Conservation (phyloP, 768 basidiomycete species). For the Leccinum ochraceum region DNA sequence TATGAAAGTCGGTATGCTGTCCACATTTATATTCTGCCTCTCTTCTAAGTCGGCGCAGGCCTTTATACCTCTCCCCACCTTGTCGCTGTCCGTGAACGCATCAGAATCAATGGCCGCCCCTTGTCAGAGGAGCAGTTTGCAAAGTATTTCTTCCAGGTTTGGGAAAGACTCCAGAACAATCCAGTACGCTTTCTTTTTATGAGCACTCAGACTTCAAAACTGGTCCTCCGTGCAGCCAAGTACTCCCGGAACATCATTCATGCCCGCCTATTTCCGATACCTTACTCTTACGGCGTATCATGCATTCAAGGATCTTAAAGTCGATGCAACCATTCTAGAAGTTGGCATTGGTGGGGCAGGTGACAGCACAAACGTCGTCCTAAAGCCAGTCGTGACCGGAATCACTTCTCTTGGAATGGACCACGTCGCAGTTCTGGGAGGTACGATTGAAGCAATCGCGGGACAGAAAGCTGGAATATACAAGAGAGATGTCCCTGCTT, state of each 20-base stretch:
- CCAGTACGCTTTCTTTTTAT: conserved; percentile 42
- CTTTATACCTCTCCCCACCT: conserved; percentile 97
- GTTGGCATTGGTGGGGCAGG: conserved; percentile 94
- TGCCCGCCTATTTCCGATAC: conserved; percentile 94
- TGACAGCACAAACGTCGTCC: conserved; percentile 96
- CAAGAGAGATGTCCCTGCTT: conserved; percentile 88
- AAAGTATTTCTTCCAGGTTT: conserved; percentile 93
- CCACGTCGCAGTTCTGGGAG: conserved; percentile 84
- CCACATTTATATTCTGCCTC: neutral
- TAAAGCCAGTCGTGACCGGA: conserved; percentile 86
- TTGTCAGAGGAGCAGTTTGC: conserved; percentile 88
- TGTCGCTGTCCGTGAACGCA: conserved; percentile 92
- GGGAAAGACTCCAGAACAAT: conserved; percentile 79
- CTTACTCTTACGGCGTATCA: conserved; percentile 92
- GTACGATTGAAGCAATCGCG: conserved; percentile 86
- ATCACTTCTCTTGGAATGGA: conserved; percentile 91
- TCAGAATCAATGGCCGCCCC: conserved; percentile 89
- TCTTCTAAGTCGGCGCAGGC: conserved; percentile 45
- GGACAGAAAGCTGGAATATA: conserved; percentile 97
- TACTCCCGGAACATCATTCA: conserved; percentile 53
- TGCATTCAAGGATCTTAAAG: conserved; percentile 75
- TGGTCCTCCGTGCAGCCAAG: conserved; percentile 41
- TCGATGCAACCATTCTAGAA: conserved; percentile 92
- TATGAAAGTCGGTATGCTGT: conserved; percentile 75
- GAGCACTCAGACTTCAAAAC: neutral